phyloP scores from a whole-genome alignment of 495 filamentous ascomycete genomes.

The Aspergillus coremiiformis region DNA sequence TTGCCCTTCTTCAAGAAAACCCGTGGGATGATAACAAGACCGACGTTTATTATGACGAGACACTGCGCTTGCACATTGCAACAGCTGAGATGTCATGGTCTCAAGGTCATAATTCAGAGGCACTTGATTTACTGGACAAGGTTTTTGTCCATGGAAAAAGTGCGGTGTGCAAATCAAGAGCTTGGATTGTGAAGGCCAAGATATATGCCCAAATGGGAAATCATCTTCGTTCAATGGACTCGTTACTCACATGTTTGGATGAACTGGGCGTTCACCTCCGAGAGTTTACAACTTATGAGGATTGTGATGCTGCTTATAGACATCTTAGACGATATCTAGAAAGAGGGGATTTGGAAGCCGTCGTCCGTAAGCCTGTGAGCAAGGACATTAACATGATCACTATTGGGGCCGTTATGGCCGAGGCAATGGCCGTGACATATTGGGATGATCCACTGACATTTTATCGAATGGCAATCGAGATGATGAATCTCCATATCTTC shows the following conservation, averaged over 20 bases:
- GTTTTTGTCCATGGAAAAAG: slow-evolving; percentile 60
- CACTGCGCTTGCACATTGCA: slow-evolving; percentile 61
- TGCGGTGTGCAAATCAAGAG: slow-evolving; percentile 66
- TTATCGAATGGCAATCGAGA: slow-evolving; percentile 65
- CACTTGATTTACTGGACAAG: slow-evolving; percentile 53
- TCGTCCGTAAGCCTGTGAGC: slow-evolving; percentile 44
- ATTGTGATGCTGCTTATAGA: slow-evolving; percentile 67
- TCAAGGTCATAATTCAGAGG: slow-evolving; percentile 57
- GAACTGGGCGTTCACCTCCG: slow-evolving; percentile 61
- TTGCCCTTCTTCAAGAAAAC: slow-evolving; percentile 67
- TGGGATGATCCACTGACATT: slow-evolving; percentile 72
- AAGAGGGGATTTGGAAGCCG: slow-evolving; percentile 46
- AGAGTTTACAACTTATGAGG: slow-evolving; percentile 57
- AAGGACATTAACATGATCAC: slow-evolving; percentile 52
- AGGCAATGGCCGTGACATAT: slow-evolving; percentile 72
- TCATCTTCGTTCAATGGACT: slow-evolving; percentile 56
- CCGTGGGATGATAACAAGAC: slow-evolving; percentile 63
- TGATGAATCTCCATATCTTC: slow-evolving; percentile 62
- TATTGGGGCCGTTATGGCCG: slow-evolving; percentile 65
- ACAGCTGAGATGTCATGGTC: slow-evolving; percentile 78
- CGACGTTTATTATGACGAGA: slow-evolving; percentile 85
- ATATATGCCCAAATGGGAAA: slow-evolving; percentile 68
- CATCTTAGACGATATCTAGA: slow-evolving; percentile 51
- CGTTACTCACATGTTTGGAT: slow-evolving; percentile 58
- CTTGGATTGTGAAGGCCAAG: slow-evolving; percentile 70